A percentile compares a stretch with the other conserved stretches of the same genome.
phyloP scores from a whole-genome alignment of 345 rosid species.

The Adansonia digitata region DNA sequence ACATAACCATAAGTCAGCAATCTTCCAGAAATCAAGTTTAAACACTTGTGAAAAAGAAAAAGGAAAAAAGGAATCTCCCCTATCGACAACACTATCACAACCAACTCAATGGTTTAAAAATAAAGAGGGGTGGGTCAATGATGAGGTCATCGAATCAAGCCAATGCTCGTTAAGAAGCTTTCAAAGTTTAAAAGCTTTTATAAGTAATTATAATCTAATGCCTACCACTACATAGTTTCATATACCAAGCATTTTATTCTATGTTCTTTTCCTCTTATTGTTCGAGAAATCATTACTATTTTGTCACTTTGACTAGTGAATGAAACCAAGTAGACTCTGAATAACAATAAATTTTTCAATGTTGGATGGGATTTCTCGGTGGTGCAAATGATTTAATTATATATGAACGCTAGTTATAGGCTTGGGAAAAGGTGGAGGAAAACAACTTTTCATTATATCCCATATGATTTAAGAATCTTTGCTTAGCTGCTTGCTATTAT shows the following conservation, averaged over 20 bases:
- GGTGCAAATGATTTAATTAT: not conserved
- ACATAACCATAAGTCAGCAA: not conserved
- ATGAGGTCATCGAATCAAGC: conserved; percentile 16
- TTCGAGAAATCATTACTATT: not conserved
- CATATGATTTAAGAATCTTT: not conserved
- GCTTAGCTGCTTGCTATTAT: not conserved
- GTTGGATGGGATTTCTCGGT: not conserved
- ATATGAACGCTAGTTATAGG: not conserved
- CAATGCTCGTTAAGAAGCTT: not conserved
- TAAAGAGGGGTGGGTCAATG: conserved; percentile 8
- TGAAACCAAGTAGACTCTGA: not conserved
- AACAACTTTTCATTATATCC: not conserved
- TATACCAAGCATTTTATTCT: not conserved
- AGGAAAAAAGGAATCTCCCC: not conserved
- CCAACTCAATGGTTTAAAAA: conserved; percentile 22
- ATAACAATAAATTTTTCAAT: not conserved
- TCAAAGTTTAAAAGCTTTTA: not conserved
- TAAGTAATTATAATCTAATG: not conserved
- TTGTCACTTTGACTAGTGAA: not conserved
- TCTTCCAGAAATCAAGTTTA: not conserved
- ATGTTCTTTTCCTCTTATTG: not conserved
- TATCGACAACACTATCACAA: not conserved
- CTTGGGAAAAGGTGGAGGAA: not conserved
- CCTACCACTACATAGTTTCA: not conserved
- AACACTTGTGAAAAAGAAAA: not conserved